Evolutionary conservation across 306 rosid genomes (phyloP), one percentile per base, ranked within the genome.

Genomic region (Medicago arabica): DNA sequence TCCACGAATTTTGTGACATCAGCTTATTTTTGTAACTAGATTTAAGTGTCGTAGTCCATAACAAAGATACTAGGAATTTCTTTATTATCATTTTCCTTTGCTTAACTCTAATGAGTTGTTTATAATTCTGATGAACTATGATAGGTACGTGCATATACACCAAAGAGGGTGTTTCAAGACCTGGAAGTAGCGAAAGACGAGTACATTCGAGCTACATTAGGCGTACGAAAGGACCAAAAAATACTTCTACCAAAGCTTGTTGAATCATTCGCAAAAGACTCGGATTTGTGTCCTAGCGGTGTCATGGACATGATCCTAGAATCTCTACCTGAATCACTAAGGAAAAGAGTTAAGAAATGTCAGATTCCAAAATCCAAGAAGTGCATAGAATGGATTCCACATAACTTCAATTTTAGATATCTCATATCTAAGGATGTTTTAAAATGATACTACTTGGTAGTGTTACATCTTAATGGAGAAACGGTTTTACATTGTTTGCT

Each of bases 321-420:
- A 74, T 66, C 86, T 10, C 75, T 92, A 67, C 99, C 98, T 0
- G 93, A 92, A 73, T 89, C 96, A 39, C 66, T 88, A 14, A 83
- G 88, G 82, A 95, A 90, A 87, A 88, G 85, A 64, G 64, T 88
- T 21, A 90, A 89, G 85, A 88, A 85, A 65, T 81, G 84, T 44
- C 86, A 74, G 66, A 31, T 67, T 40, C 87, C 79, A 4, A 95
- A 90, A 67, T 84, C 91, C 7, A 79, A 83, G 40, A 95, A 95
- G 91, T 81, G 69, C 87, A 86, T 95, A 41, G 96, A 92, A 79
- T 95, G 93, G 92, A 78, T 82, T 78, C 91, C 97, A 54, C 97
- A 91, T 74, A 89, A 88, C 78, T 92, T 90, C 34, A 67, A 88
- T 46, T 95, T 95, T 75, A 88, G 99, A 79, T 95, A 92, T 83